phyloP scores from a whole-genome alignment of 2,329 filamentous ascomycete species.

The Cryphonectria japonica region DNA sequence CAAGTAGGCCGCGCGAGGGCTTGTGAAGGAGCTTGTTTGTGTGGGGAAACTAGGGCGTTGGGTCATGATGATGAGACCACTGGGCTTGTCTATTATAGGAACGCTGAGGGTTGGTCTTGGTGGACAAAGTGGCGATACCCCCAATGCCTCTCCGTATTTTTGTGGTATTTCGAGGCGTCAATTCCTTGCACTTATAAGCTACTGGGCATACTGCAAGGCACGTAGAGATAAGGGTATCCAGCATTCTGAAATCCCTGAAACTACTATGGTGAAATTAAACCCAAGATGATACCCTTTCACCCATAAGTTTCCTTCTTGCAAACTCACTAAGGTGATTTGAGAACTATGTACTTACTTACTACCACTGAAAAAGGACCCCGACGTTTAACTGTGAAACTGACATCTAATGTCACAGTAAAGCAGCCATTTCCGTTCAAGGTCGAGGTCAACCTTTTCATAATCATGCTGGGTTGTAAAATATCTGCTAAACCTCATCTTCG shows the following conservation, averaged over 20 bases:
- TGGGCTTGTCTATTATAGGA: neutral
- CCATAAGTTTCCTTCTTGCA: neutral
- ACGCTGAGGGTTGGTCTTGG: neutral
- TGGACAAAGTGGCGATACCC: neutral
- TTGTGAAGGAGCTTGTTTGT: neutral
- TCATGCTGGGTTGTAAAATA: neutral
- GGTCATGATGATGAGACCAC: neutral
- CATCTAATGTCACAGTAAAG: too few species aligned
- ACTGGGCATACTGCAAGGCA: neutral
- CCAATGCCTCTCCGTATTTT: neutral
- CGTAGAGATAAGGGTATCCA: neutral
- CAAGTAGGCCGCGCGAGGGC: conserved; percentile 43
- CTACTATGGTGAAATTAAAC: neutral
- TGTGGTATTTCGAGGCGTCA: neutral
- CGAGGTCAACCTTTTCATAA: neutral
- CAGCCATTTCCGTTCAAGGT: neutral
- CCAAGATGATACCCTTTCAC: conserved; percentile 1
- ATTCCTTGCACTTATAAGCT: neutral
- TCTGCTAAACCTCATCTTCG: neutral
- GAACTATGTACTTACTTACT: too few species aligned
- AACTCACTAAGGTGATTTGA: neutral
- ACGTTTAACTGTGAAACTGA: too few species aligned
- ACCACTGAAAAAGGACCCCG: too few species aligned
- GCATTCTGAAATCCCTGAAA: neutral
- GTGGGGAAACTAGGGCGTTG: neutral